Evolutionary conservation across 2,329 filamentous ascomycete genomes (phyloP).

Genomic region (Sordariomycetes sp.): DNA sequence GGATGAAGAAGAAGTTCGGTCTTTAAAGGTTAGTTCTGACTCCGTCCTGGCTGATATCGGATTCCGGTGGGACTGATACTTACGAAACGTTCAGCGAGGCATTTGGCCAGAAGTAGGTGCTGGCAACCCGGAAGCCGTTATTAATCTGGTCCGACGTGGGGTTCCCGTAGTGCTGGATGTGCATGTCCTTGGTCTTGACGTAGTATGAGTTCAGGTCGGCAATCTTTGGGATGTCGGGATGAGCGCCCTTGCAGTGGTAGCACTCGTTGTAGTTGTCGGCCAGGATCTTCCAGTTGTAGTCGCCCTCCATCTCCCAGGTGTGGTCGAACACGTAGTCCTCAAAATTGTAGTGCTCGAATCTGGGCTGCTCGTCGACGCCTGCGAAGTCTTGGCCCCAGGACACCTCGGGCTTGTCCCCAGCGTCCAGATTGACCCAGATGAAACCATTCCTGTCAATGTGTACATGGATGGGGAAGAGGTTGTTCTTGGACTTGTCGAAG

Average conservation of each 20-base stretch:
- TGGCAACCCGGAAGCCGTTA: slow-evolving; percentile 31
- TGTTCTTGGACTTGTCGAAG: slow-evolving; percentile 46
- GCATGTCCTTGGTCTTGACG: slow-evolving; percentile 33
- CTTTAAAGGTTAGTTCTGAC: slow-evolving; percentile 15
- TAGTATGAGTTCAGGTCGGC: slow-evolving; percentile 45
- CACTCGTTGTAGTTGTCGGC: slow-evolving; percentile 58
- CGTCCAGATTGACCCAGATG: slow-evolving; percentile 48
- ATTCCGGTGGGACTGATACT: slow-evolving; percentile 14
- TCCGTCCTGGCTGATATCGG: neutral
- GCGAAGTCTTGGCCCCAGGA: slow-evolving; percentile 38
- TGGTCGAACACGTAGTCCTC: slow-evolving; percentile 47
- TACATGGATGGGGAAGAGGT: slow-evolving; percentile 43
- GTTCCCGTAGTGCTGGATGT: slow-evolving; percentile 39
- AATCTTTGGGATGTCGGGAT: slow-evolving; percentile 46
- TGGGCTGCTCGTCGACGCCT: slow-evolving; percentile 31
- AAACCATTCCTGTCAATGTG: slow-evolving; percentile 43
- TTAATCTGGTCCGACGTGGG: slow-evolving; percentile 35
- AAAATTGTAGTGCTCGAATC: slow-evolving; percentile 34
- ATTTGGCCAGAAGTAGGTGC: slow-evolving; percentile 40
- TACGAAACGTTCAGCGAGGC: slow-evolving; percentile 38
- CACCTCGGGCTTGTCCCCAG: slow-evolving; percentile 29
- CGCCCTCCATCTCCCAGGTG: slow-evolving; percentile 43
- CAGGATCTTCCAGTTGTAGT: slow-evolving; percentile 50
- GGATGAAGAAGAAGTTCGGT: slow-evolving; percentile 54
- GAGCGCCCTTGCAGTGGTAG: slow-evolving; percentile 50